Base-by-base conservation (phyloP, 2,329 filamentous ascomycete genomes). In the Penicillium occitanis region DNA sequence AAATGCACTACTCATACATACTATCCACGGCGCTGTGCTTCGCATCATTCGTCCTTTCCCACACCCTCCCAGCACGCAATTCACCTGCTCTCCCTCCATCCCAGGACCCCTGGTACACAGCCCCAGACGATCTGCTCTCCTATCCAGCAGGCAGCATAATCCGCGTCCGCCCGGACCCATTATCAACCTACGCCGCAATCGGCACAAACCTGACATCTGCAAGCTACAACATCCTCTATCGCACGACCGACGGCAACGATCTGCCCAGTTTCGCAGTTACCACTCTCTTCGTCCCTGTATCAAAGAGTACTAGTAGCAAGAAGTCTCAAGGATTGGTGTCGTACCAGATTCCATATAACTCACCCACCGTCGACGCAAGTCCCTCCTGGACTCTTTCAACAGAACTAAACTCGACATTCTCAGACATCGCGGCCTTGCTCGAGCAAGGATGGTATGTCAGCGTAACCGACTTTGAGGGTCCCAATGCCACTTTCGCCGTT, bases 141-240 rank as follows among this genome's bases (percentile, higher is more conserved):
- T 57, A 44, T 30, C 14, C 64, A 40, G 35, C 59, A 33, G 64
- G 59, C 2, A 66, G 48, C 37, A 62, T 66, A 30, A 51, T 66
- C 10, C 48, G 57, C 14, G 25, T 62, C 30, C 64, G 64, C 5
- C 58, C 48, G 5, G 64, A 61, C 13, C 64, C 64, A 5, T 22
- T 57, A 6, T 13, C 60, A 1, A 40, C 58, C 5, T 61, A 61
- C 44, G 48, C 58, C 10, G 48, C 59, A 17, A 46, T 66, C 1
- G 58, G 64, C 11, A 50, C 30, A 42, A 66, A 62, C 8, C 10
- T 57, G 17, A 44, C 63, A n/a, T 57, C 64, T 6, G 64, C 59
- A 14, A 62, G 58, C 50, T 66, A 62, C 50, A 66, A 66, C 30
- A 66, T 66, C 14, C 50, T 66, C 25, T 66, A 66, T 33, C 64